phyloP scores from a whole-genome alignment of 805 yeast species.

The Saccharomycopsis capsularis region DNA sequence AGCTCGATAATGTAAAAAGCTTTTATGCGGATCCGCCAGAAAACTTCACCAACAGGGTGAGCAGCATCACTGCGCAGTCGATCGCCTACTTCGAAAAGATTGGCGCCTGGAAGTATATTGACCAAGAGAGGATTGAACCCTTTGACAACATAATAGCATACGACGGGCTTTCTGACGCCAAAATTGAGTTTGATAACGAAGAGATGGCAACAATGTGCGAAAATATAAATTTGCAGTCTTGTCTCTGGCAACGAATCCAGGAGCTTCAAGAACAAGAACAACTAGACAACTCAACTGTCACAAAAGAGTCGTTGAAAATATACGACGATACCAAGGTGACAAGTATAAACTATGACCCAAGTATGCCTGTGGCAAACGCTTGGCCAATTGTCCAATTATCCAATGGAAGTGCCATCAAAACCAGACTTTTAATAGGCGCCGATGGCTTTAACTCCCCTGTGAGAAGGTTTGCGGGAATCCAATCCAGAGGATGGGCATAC shows the following conservation, averaged over 20 bases:
- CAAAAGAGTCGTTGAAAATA: slow-evolving; percentile 28
- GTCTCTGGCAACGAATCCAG: slow-evolving; percentile 48
- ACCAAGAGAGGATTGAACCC: slow-evolving; percentile 63
- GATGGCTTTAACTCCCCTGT: slow-evolving; percentile 96
- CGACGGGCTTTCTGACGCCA: slow-evolving; percentile 70
- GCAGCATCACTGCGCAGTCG: slow-evolving; percentile 79
- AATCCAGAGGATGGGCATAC: slow-evolving; percentile 89
- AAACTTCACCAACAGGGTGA: slow-evolving; percentile 69
- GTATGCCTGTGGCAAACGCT: slow-evolving; percentile 30
- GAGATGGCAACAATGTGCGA: slow-evolving; percentile 83
- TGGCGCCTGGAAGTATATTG: slow-evolving; percentile 70
- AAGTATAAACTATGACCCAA: slow-evolving; percentile 34
- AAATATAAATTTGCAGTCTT: slow-evolving; percentile 74
- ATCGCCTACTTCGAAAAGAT: slow-evolving; percentile 56
- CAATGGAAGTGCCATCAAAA: slow-evolving; percentile 54
- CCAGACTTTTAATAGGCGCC: slow-evolving; percentile 85
- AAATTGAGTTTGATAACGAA: slow-evolving; percentile 63
- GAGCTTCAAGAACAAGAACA: slow-evolving; percentile 31
- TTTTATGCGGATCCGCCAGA: slow-evolving; percentile 40
- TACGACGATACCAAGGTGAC: slow-evolving; percentile 68
- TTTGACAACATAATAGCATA: slow-evolving; percentile 81
- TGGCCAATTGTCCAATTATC: slow-evolving; percentile 76
- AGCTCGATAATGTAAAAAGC: slow-evolving; percentile 42
- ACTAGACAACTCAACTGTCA: slow-evolving; percentile 24
- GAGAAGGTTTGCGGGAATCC: slow-evolving; percentile 70